A percentile compares a stretch with the other conserved stretches of the same genome.
These are phyloP conservation scores for Alternaria viburni DNA, from an alignment of 2,329 filamentous ascomycete species.

Conservation along the genomic window DNA sequence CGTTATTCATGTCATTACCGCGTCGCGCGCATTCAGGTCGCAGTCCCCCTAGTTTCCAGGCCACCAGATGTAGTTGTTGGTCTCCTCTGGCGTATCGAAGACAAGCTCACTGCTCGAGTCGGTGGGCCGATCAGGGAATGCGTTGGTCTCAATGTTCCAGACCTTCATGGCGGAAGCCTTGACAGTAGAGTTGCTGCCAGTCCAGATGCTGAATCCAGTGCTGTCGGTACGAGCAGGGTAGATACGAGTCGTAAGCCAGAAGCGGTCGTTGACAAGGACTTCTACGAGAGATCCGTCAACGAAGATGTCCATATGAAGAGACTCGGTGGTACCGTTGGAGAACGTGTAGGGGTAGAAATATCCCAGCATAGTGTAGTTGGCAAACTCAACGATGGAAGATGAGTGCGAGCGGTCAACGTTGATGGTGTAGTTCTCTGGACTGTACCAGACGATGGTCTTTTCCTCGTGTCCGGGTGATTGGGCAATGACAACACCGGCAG, in stretches of 20 bases:
- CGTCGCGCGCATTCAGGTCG: background rate
- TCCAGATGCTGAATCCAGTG: constrained; percentile 52
- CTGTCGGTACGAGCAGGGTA: constrained; percentile 55
- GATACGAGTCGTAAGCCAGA: constrained; percentile 52
- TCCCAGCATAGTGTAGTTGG: constrained; percentile 53
- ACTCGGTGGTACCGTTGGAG: constrained; percentile 44
- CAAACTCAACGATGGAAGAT: constrained; percentile 51
- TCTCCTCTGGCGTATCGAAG: constrained; percentile 52
- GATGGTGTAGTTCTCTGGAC: constrained; percentile 55
- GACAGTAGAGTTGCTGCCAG: constrained; percentile 46
- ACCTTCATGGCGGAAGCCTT: constrained; percentile 45
- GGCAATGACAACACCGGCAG: constrained; percentile 52
- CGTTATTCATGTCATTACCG: background rate
- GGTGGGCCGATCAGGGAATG: constrained; percentile 51
- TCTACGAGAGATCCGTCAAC: constrained; percentile 57
- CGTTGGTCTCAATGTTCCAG: constrained; percentile 50
- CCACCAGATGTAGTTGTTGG: constrained; percentile 56
- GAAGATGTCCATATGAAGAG: constrained; percentile 53
- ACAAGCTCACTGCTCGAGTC: constrained; percentile 52
- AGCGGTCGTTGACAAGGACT: constrained; percentile 55
- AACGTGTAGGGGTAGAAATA: constrained; percentile 56
- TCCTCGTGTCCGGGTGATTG: constrained; percentile 53
- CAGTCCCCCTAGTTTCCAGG: constrained; percentile 43
- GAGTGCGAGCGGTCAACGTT: constrained; percentile 54
- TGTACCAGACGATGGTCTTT: constrained; percentile 54